Base-by-base conservation (phyloP, 495 filamentous ascomycete species). In the Aspergillus diversus region DNA sequence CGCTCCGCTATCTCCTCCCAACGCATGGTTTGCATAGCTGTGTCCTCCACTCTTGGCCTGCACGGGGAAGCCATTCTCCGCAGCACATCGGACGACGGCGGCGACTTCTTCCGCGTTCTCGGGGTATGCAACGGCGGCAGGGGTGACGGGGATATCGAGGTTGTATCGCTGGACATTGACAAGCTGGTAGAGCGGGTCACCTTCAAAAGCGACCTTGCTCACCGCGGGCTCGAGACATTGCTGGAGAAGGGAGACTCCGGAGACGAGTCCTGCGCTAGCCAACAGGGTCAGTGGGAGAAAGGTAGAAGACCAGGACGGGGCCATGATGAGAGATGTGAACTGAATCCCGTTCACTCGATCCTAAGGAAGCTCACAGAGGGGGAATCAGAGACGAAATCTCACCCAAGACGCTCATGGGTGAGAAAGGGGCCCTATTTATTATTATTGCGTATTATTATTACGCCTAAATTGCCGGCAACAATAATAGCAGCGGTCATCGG, bases 31-130 rank as follows among this genome's bases (percentile, higher is more conserved):
- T 2, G 79, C 86, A 74, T 89, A 92, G 13, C 87, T 90, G 69
- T 93, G 91, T 1, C 91, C 91, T 13, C 91, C 91, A 43, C 84
- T 86, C 65, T 81, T 85, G 9, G 90, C 79, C 63, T 91, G 89
- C 21, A 92, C 88, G 65, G 88, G 87, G 64, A 86, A 72, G 39
- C 72, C 76, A 57, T 80, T 73, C 4, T 71, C 65, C 0, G 70
- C 74, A 0, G 88, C 89, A 63, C 89, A 92, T 57, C 77, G 79
- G 11, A 91, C 79, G 4, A 87, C 79, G 27, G 69, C 77, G 1
- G 86, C 80, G 12, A 92, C 82, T 51, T 92, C 80, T 11, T 84
- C 60, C 3, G 82, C 66, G 0, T 79, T 84, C 12, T 78, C 67
- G 0, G 91, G 91, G 12, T 86, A 80, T 0, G 84, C 84, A 32